phyloP scores from a whole-genome alignment of 345 rosid genomes.

The Bruguiera sexangula region DNA sequence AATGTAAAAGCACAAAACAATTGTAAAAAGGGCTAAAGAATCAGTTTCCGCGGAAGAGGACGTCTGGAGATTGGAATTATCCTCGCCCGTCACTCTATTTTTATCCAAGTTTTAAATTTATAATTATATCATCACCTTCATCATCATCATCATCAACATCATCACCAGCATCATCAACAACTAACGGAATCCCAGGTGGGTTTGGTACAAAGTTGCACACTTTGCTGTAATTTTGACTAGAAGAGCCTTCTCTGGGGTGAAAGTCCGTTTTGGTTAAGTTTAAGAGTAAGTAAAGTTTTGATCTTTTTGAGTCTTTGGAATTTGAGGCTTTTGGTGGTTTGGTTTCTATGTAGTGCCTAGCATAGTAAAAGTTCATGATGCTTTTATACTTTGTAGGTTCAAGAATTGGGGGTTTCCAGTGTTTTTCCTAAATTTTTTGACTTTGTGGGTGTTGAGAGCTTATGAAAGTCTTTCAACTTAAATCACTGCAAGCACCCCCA shows the following conservation, averaged over 20 bases:
- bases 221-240: slow-evolving; percentile 9
- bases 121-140: slow-evolving; percentile 14
- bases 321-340: neutral
- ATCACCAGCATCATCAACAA: slow-evolving; percentile 16
- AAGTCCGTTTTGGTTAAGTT: neutral
- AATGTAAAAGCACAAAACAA: slow-evolving; percentile 37
- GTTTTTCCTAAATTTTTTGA: slow-evolving; percentile 8
- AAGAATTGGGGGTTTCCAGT: slow-evolving; percentile 15
- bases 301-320: neutral
- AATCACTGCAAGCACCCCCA: neutral
- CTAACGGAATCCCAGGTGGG: slow-evolving; percentile 28
- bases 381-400: neutral
- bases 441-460: slow-evolving; percentile 3
- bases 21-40: slow-evolving; percentile 24
- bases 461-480: neutral
- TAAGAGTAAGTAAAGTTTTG: slow-evolving; percentile 5
- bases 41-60: slow-evolving; percentile 29
- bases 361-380: neutral
- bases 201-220: slow-evolving; percentile 13
- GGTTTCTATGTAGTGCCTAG: slow-evolving; percentile 1
- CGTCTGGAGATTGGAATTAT: slow-evolving; percentile 40
- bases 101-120: neutral
- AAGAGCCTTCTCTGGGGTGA: neutral
- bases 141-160: slow-evolving; percentile 16
- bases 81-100: slow-evolving; percentile 1